These are phyloP conservation scores for Talaromyces piceae DNA, from an alignment of 2,329 filamentous ascomycete genomes.

Conservation along the genomic window DNA sequence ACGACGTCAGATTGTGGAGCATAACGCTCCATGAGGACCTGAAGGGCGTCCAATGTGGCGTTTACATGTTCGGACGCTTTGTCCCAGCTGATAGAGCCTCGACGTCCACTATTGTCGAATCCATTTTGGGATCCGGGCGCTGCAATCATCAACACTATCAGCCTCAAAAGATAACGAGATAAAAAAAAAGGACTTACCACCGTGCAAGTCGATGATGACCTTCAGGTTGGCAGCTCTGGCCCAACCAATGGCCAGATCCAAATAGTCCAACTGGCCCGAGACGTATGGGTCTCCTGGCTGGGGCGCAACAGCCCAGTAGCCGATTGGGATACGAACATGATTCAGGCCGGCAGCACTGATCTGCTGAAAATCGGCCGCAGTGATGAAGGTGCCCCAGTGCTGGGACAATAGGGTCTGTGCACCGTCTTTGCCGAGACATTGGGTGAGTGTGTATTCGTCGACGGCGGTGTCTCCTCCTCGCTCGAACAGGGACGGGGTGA, in stretches of 20 bases:
- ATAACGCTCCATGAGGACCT: constrained; percentile 52
- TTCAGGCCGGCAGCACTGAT: constrained; percentile 54
- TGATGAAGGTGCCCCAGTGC: constrained; percentile 56
- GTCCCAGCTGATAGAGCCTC: constrained; percentile 33
- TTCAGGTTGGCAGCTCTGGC: constrained; percentile 52
- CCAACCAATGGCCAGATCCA: constrained; percentile 54
- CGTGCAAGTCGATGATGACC: constrained; percentile 62
- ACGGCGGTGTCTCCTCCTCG: constrained; percentile 41
- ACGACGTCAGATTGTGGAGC: constrained; percentile 52
- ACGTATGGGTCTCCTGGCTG: constrained; percentile 53
- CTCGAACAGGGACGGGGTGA: constrained; percentile 55
- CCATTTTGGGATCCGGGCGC: constrained; percentile 59
- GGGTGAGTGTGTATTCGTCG: constrained; percentile 51
- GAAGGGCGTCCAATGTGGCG: constrained; percentile 47
- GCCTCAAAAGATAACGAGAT: neutral
- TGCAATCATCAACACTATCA: constrained; percentile 12
- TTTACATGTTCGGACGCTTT: constrained; percentile 24
- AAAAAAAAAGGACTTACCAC: constrained; percentile 42
- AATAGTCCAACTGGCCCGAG: constrained; percentile 51
- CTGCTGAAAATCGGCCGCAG: constrained; percentile 47
- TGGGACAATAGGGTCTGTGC: constrained; percentile 41
- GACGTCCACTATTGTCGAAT: constrained; percentile 58
- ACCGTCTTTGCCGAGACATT: constrained; percentile 42
- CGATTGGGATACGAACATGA: constrained; percentile 58
- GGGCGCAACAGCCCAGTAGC: constrained; percentile 56